Evolutionary conservation across 2,329 filamentous ascomycete genomes (phyloP), one percentile per base, ranked within the genome.

Genomic region (Septoria petroselini): DNA sequence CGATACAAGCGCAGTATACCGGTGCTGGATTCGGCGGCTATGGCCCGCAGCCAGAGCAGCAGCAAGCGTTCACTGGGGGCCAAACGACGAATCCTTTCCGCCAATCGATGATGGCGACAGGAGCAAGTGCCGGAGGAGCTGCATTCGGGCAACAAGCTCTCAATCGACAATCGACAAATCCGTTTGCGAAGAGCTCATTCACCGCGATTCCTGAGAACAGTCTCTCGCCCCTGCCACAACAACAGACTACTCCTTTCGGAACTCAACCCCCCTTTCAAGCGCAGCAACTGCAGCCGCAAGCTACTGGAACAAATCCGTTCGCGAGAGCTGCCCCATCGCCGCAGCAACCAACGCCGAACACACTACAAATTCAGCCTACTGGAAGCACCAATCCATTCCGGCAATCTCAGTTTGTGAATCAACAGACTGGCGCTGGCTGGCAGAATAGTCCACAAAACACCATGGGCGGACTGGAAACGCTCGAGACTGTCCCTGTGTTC

Each of bases 351-450:
- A 66, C 70, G 14, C 68, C 70, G 18, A 55, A 48, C 41, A 38
- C 77, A 41, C 71, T 93, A 4, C 78, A 79, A 45, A 82, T 89
- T 2, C 89, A 91, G 63, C 80, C 85, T 1, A 96, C 91, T 0
- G 91, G 90, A 7, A 89, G 82, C 63, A 96, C 91, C 2, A 98
- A 98, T 63, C 93, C 93, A 0, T 97, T 97, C 78, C 81, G 93
- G 12, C 90, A 97, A 65, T 88, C 86, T 38, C 83, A 85, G 3
- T 95, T 96, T 68, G 84, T 95, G 44, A 93, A 95, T 65, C 90
- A 95, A 63, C 78, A 83, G 55, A 95, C 90, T 0, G 91, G 91
- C 1, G 78, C 88, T 68, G 88, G 88, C 1, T 97, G 93, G 89
- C 91, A 96, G 68, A 79, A 81, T 53, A 68, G 68, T 3, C 83